Evolutionary conservation across 2,329 filamentous ascomycete genomes (phyloP).

Genomic region (Lomentospora prolificans): DNA sequence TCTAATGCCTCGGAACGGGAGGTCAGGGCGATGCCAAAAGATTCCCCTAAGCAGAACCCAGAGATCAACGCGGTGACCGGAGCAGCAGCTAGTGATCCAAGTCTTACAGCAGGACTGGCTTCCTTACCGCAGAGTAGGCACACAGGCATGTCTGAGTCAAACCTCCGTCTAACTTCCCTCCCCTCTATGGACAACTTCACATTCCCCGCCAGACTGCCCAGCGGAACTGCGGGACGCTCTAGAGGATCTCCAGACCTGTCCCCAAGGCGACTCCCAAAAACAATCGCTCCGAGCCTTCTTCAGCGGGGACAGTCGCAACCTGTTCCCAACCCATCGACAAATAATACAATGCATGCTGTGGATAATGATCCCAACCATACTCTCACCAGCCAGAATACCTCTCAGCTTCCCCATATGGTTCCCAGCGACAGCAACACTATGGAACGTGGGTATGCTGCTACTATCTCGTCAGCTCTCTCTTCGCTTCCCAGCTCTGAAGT

Average conservation of each 20-base stretch:
- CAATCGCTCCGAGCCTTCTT: not conserved
- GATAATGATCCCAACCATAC: too few relatives aligned
- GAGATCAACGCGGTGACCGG: not conserved
- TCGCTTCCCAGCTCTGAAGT: too few relatives aligned
- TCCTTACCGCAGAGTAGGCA: not conserved
- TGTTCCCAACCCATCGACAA: not conserved
- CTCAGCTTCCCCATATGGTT: too few relatives aligned
- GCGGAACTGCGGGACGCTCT: conserved; percentile 12
- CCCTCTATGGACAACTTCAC: conserved; percentile 23
- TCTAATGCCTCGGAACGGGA: not conserved
- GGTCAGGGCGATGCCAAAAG: not conserved
- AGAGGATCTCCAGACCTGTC: conserved; percentile 24
- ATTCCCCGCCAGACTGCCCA: conserved; percentile 16
- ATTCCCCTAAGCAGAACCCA: not conserved
- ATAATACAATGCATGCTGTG: too few relatives aligned
- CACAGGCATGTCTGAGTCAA: not conserved
- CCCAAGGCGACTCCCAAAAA: conserved; percentile 20
- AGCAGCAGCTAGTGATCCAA: not conserved
- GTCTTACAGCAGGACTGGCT: not conserved
- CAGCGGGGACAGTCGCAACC: not conserved
- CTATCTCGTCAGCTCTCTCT: too few relatives aligned
- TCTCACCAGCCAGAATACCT: too few relatives aligned
- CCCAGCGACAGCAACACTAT: not conserved
- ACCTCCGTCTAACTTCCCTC: conserved; percentile 13
- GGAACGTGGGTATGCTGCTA: too few relatives aligned